phyloP scores from a whole-genome alignment of 148 eudicot genomes.

The Simmondsia chinensis region DNA sequence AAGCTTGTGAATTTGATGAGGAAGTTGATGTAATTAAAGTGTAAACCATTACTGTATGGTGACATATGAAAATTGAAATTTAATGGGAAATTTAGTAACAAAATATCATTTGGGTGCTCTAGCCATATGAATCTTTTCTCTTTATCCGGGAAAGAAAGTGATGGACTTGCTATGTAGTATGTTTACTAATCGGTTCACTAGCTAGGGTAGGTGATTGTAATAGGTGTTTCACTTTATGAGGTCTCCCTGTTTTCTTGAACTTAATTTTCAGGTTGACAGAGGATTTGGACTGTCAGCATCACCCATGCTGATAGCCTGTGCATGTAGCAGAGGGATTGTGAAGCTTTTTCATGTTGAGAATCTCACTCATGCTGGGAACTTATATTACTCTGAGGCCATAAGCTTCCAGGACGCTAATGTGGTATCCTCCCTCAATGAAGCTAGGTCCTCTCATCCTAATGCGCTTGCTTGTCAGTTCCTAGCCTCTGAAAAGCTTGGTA shows the following conservation, averaged over 20 bases:
- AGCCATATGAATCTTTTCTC: too few relatives aligned
- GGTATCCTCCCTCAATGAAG: too few relatives aligned
- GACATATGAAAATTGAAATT: too few relatives aligned
- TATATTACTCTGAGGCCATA: constrained; percentile 21
- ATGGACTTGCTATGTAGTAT: too few relatives aligned
- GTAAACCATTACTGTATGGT: too few relatives aligned
- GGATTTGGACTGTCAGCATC: constrained; percentile 41
- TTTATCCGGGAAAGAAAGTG: too few relatives aligned
- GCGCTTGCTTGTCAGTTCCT: constrained; percentile 58
- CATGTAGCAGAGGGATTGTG: constrained; percentile 49
- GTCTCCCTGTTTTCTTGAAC: background rate
- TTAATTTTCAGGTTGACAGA: constrained; percentile 35
- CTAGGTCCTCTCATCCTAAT: constrained; percentile 26
- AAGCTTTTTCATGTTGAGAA: constrained; percentile 24
- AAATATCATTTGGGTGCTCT: background rate
- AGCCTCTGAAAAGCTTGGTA: constrained; percentile 41
- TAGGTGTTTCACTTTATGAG: too few relatives aligned
- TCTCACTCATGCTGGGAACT: constrained; percentile 37
- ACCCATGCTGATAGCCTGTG: constrained; percentile 46
- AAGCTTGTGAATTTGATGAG: too few relatives aligned
- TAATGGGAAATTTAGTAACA: too few relatives aligned
- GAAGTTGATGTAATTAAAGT: too few relatives aligned
- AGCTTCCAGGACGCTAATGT: constrained; percentile 14
- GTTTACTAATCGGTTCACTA: too few relatives aligned
- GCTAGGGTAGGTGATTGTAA: too few relatives aligned